Evolutionary conservation across 1,139 yeast genomes (phyloP), one percentile per base, ranked within the genome.

Genomic region (Sugiyamaella xylanicola): DNA sequence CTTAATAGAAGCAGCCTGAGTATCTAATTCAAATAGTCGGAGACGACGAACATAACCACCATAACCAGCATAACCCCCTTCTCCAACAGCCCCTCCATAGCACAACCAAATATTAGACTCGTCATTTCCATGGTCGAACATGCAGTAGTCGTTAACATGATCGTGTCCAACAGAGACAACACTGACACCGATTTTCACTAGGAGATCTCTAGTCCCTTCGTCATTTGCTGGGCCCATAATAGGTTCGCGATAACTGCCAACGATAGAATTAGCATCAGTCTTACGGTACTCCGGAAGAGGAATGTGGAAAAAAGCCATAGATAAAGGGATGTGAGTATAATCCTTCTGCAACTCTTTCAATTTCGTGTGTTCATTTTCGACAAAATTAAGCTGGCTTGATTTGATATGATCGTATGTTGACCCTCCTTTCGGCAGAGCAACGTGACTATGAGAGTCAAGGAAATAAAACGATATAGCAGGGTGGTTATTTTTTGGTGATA

Each of bases 21-120:
- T 72, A 68, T 90, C 85, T 13, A 91, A 65, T 46, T 87, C 91
- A 68, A 78, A 92, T 0, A 85, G 65, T 53, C 98, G 76, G 54
- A 90, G 67, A 56, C 97, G 78, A 63, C 99, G 80, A 11, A 86
- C 75, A 51, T 86, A 88, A 0, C 93, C 95, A 0, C 90, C 92
- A 67, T 91, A 89, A 0, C 97, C 97, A 3, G 86, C 96, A 67
- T 91, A 91, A 0, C 97, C 99, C 43, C 97, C 98, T 72, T 88
- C 95, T 2, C 98, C 99, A 1, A 81, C 78, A 0, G 86, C 96
- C 41, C 99, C 99, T 1, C 96, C 98, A 66, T 88, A 90, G 67
- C 99, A 93, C 43, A 92, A 74, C 96, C 96, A 89, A 36, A 89
- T 73, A 46, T 79, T 77, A 48, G 78, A 74, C 29, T 74, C 69